Evolutionary conservation across 345 rosid species (phyloP), one percentile per base, ranked within the genome.

Genomic region (Erodium maritimum): DNA sequence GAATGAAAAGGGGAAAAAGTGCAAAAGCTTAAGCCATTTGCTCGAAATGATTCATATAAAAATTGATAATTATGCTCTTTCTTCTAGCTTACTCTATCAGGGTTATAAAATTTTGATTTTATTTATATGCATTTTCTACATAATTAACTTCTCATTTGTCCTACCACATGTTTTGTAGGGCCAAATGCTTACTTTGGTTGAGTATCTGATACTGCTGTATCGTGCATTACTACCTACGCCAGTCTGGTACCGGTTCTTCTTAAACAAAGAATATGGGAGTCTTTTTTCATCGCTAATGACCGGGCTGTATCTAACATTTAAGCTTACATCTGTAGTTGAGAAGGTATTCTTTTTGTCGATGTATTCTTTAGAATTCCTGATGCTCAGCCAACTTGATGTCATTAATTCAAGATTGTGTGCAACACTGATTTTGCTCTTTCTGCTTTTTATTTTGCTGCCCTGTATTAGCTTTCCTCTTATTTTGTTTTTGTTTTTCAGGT

Each of bases 191-290:
- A 86, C 95, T 48, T 69, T 81, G 72, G 84, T 86, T 42, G 95
- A 86, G 65, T 86, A 86, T 61, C 67, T 78, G 69, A 70, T 86
- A 69, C 76, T 86, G 70, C 74, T 86, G 25, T 86, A 86, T 63
- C 88, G 95, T 54, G 87, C 95, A 14, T 75, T 83, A 29, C 73
- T 86, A 70, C 95, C 95, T 4, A 82, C 95, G 23, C 88, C 95
- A 19, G 88, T 86, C n/a, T 86, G 95, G 95, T 86, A 86, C 54
- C 84, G 95, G 20, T 86, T 86, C 82, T 86, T 86, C 77, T 75
- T 86, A 75, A 84, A 86, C 67, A 84, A 86, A 69, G 95, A 84
- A 66, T 86, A 86, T 20, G 95, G 95, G 24, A 84, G 88, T 79
- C 90, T 86, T 67, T 86, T 86, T 72, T 86, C 95, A 4, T 86